Percentiles rank a stretch among this genome's conserved stretches.
These are phyloP conservation scores for Pisolithus tinctorius DNA, from an alignment of 768 basidiomycete genomes.

Conservation along the genomic window DNA sequence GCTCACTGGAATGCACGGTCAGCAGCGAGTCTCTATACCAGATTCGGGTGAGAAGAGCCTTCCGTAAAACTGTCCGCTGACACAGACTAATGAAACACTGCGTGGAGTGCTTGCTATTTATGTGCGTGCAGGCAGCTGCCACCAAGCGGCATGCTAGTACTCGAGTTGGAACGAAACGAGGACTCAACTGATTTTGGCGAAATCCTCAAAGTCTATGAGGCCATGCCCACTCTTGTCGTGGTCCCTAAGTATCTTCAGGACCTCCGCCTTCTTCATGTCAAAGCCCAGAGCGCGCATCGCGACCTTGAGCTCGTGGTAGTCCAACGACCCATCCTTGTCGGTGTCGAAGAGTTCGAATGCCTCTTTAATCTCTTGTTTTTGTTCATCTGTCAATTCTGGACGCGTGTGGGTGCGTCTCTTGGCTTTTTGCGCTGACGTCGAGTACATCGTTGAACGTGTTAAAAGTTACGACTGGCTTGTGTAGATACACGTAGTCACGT, in stretches of 20 bases:
- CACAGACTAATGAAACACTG: background rate
- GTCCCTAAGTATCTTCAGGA: slow-evolving; percentile 88
- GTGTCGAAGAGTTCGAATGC: slow-evolving; percentile 99
- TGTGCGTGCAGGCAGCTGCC: background rate
- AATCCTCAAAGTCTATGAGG: slow-evolving; percentile 90
- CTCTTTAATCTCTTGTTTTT: slow-evolving; percentile 95
- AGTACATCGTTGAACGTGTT: slow-evolving; percentile 36
- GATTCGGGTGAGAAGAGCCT: background rate
- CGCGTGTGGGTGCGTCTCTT: slow-evolving; percentile 68
- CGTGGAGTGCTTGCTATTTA: background rate
- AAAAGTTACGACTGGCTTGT: background rate
- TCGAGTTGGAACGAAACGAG: background rate
- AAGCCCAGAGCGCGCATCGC: slow-evolving; percentile 98
- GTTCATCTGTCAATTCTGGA: slow-evolving; percentile 82
- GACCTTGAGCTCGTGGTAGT: slow-evolving; percentile 99
- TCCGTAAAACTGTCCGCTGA: background rate
- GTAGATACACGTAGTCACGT: slow-evolving; percentile 16
- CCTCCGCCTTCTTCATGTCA: slow-evolving; percentile 97
- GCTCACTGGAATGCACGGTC: slow-evolving; percentile 60
- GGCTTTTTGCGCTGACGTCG: slow-evolving; percentile 62
- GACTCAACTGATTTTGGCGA: slow-evolving; percentile 84
- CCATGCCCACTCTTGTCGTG: slow-evolving; percentile 79
- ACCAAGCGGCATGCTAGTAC: background rate
- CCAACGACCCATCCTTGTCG: slow-evolving; percentile 93
- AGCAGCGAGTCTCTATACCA: slow-evolving; percentile 3